A percentile compares a stretch with the other conserved stretches of the same genome.
Evolutionary conservation across 2,329 filamentous ascomycete genomes (phyloP).

Genomic region (Fusarium protoensiforme): DNA sequence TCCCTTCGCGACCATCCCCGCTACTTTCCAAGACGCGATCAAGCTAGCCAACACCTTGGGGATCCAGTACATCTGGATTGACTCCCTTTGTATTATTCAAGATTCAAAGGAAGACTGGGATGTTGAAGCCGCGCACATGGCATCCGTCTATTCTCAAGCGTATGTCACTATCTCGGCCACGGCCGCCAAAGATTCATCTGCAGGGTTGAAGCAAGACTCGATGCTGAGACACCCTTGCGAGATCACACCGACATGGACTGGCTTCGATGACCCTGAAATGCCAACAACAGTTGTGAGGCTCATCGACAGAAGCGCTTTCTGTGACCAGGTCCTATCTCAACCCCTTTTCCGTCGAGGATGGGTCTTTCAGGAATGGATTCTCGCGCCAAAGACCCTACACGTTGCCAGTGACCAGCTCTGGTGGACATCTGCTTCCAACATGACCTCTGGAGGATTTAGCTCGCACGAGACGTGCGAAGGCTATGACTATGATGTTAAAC

Average conservation of each 20-base stretch:
- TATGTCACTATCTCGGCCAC: constrained; percentile 30
- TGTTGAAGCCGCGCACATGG: constrained; percentile 28
- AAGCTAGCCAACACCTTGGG: constrained; percentile 7
- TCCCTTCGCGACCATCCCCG: constrained; percentile 15
- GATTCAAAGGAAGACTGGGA: constrained; percentile 35
- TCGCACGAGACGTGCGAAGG: constrained; percentile 32
- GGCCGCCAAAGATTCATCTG: constrained; percentile 20
- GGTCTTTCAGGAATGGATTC: constrained; percentile 35
- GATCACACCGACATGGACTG: constrained; percentile 22
- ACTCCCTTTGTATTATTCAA: constrained; percentile 33
- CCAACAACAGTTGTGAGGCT: constrained; percentile 13
- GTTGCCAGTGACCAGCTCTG: constrained; percentile 31
- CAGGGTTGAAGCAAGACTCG: constrained; percentile 21
- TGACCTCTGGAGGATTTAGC: constrained; percentile 19
- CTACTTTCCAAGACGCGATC: constrained; percentile 31
- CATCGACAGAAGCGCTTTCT: constrained; percentile 21
- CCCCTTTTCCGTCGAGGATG: constrained; percentile 31
- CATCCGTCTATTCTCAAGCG: constrained; percentile 30
- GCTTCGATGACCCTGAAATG: constrained; percentile 9
- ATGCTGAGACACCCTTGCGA: constrained; percentile 29
- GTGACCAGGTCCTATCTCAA: constrained; percentile 24
- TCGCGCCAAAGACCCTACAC: constrained; percentile 27
- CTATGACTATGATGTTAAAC: constrained; percentile 16
- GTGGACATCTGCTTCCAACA: constrained; percentile 27
- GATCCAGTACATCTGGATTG: constrained; percentile 32